Conservation (phyloP, 2,329 filamentous ascomycete genomes). For the Colletotrichum sp. region DNA sequence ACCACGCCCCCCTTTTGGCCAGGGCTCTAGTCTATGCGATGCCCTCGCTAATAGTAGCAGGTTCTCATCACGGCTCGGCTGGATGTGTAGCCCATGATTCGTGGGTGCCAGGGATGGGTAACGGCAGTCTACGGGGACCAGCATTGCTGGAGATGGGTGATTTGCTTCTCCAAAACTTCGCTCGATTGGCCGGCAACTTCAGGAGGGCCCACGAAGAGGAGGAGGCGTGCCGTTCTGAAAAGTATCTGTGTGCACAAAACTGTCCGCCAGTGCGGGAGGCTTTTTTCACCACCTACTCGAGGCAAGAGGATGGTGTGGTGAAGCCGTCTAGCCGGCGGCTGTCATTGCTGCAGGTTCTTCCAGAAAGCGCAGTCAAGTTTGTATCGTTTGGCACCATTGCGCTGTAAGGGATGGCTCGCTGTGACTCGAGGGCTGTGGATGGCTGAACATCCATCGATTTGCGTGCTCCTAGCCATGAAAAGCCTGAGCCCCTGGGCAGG, state of each 20-base stretch:
- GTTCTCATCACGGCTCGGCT: neutral
- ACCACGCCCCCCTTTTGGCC: neutral
- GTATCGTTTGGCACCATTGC: neutral
- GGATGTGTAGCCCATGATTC: slow-evolving; percentile 14
- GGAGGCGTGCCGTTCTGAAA: neutral
- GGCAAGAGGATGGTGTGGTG: neutral
- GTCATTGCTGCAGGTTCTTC: neutral
- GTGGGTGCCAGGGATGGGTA: slow-evolving; percentile 2
- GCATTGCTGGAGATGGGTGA: neutral
- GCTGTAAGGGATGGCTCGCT: neutral
- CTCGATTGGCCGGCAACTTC: neutral
- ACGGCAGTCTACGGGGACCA: slow-evolving; percentile 2
- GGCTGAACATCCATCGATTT: neutral
- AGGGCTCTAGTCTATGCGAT: neutral
- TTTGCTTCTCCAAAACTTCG: neutral
- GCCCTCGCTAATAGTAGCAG: neutral
- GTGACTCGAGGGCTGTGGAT: neutral
- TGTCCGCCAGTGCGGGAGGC: neutral
- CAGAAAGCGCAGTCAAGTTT: neutral
- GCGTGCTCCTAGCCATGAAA: neutral
- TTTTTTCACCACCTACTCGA: neutral
- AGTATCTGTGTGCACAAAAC: neutral
- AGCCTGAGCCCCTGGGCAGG: neutral
- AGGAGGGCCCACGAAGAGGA: neutral
- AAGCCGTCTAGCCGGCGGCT: neutral